Evolutionary conservation across 352 stramenopile genomes (phyloP).

Genomic region (Globisporangium emineosum): DNA sequence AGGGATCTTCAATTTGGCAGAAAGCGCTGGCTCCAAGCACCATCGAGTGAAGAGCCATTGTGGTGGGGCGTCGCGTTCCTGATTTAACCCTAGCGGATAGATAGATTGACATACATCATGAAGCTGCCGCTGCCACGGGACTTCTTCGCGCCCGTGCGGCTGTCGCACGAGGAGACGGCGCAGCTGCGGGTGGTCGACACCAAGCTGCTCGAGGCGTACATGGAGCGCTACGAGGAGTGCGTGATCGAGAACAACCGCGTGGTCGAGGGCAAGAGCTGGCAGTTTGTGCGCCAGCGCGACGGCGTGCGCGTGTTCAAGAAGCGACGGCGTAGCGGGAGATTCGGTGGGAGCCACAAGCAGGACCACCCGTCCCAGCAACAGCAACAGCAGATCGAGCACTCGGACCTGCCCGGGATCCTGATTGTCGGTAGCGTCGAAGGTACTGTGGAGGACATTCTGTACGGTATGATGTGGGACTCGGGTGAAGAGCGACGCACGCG

Average conservation of each 20-base stretch:
- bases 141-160: slow-evolving; percentile 51
- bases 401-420: slow-evolving; percentile 30
- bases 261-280: slow-evolving; percentile 31
- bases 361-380: slow-evolving; percentile 12
- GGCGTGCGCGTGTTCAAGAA: slow-evolving; percentile 54
- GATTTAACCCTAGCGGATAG: neutral
- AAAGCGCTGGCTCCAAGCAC: neutral
- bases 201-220: slow-evolving; percentile 46
- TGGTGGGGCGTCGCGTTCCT: neutral
- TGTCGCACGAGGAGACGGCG: slow-evolving; percentile 31
- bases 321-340: slow-evolving; percentile 6
- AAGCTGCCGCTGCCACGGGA: slow-evolving; percentile 40
- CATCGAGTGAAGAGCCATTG: neutral
- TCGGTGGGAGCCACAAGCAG: slow-evolving; percentile 1
- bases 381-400: slow-evolving; percentile 11
- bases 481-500: slow-evolving; percentile 26
- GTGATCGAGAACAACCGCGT: slow-evolving; percentile 15
- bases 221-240: slow-evolving; percentile 49
- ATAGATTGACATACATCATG: slow-evolving; percentile 20
- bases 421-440: slow-evolving; percentile 38
- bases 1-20: neutral
- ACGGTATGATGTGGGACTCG: slow-evolving; percentile 41
- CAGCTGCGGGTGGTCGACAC: slow-evolving; percentile 46
- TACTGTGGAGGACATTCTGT: slow-evolving; percentile 41
- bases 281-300: slow-evolving; percentile 40